Evolutionary conservation across 192 early-diverging fungal genomes (phyloP).

Genomic region (Haplosporangium gracile): DNA sequence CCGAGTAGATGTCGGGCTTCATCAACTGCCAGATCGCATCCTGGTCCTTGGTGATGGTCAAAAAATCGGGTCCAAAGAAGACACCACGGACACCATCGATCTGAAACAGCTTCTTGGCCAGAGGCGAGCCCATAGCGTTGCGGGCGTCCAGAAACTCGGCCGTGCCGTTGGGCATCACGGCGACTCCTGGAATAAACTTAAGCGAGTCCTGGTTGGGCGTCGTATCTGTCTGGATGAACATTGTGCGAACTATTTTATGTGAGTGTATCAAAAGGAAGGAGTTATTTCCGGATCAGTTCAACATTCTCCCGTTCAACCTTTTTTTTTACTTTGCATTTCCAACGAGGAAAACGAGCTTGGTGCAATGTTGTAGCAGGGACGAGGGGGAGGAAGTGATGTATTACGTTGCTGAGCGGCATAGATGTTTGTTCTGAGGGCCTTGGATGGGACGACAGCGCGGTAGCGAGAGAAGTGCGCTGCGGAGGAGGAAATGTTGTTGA

Average conservation of each 20-base stretch:
- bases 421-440: constrained; percentile 34
- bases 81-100: constrained; percentile 94
- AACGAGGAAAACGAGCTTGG: not conserved
- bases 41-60: constrained; percentile 93
- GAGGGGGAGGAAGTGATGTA: not conserved
- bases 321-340: not conserved
- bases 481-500: constrained; percentile 48
- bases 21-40: constrained; percentile 96
- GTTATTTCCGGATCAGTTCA: not conserved
- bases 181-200: constrained; percentile 96
- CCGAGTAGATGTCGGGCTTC: constrained; percentile 97
- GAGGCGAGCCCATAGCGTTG: constrained; percentile 83
- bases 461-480: constrained; percentile 31
- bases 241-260: constrained; percentile 65
- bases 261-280: not conserved
- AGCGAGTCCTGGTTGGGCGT: constrained; percentile 97
- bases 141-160: constrained; percentile 88
- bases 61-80: constrained; percentile 94
- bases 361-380: not conserved
- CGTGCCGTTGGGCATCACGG: constrained; percentile 77
- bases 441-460: constrained; percentile 11
- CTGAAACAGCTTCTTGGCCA: constrained; percentile 91
- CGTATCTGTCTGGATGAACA: constrained; percentile 91
- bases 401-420: constrained; percentile 44
- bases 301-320: not conserved